These are phyloP conservation scores for Marchantia paleacea DNA, from an alignment of 225 moss, liverwort and hornwort species.

Conservation along the genomic window DNA sequence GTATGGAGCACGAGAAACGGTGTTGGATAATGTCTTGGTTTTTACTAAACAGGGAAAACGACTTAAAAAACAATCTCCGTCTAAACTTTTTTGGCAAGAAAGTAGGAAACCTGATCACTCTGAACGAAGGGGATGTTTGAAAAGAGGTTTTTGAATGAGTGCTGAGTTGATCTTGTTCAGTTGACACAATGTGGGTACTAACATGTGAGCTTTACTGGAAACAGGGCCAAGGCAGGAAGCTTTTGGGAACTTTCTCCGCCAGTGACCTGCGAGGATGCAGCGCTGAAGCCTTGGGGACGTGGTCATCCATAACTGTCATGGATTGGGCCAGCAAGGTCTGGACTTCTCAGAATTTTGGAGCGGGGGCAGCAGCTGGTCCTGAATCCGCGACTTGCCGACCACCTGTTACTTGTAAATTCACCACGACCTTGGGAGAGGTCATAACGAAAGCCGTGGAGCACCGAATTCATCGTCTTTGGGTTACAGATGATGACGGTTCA, in stretches of 20 bases:
- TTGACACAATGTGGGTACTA: background rate
- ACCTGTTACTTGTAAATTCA: constrained; percentile 64
- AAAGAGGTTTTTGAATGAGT: too few species aligned
- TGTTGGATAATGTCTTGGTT: too few species aligned
- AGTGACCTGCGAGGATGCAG: constrained; percentile 75
- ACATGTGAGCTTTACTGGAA: background rate
- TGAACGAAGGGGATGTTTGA: too few species aligned
- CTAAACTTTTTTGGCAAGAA: too few species aligned
- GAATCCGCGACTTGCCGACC: constrained; percentile 44
- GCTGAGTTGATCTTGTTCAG: too few species aligned
- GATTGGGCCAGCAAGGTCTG: constrained; percentile 63
- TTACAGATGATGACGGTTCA: constrained; percentile 49
- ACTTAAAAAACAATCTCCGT: too few species aligned
- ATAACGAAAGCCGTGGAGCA: constrained; percentile 55
- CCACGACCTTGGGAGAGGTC: constrained; percentile 59
- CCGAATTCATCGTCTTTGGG: constrained; percentile 70
- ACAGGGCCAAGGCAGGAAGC: constrained; percentile 81
- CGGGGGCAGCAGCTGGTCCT: constrained; percentile 56
- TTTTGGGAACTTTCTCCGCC: constrained; percentile 80
- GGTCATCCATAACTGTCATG: constrained; percentile 62
- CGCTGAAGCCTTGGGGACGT: constrained; percentile 55
- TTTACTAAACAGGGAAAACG: too few species aligned
- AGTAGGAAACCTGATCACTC: too few species aligned
- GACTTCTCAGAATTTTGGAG: constrained; percentile 58
- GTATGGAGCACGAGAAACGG: too few species aligned